Evolutionary conservation across 306 rosid genomes (phyloP).

Genomic region (Glycine tomentella): DNA sequence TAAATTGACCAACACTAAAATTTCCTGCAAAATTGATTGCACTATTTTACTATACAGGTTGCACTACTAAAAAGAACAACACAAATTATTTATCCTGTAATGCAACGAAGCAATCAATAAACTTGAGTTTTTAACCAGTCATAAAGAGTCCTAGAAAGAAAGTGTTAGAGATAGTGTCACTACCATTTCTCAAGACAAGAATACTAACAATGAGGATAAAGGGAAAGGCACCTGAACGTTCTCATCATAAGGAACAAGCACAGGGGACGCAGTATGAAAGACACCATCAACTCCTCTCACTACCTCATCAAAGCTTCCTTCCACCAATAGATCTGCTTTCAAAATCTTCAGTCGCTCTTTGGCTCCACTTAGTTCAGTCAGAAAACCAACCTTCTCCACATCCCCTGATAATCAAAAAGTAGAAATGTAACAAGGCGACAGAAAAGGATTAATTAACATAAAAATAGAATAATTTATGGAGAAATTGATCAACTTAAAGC

Average conservation of each 20-base stretch:
- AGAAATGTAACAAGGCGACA: not conserved
- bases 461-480: not conserved
- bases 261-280: constrained; percentile 88
- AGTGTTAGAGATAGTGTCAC: no score
- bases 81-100: no score
- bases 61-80: no score
- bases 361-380: constrained; percentile 68
- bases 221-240: constrained; percentile 61
- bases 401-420: constrained; percentile 47
- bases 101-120: no score
- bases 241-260: constrained; percentile 63
- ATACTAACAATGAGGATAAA: no score
- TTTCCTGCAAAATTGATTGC: no score
- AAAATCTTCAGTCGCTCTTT: constrained; percentile 69
- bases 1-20: no score
- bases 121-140: no score
- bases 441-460: not conserved
- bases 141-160: no score
- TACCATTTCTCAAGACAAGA: no score
- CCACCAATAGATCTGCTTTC: constrained; percentile 69
- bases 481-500: not conserved
- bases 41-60: no score
- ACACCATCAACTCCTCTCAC: constrained; percentile 76
- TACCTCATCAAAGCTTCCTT: constrained; percentile 81
- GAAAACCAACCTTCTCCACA: constrained; percentile 65